Evolutionary conservation across 495 filamentous ascomycete species (phyloP), one percentile per base, ranked within the genome.

Genomic region (Hypoxylon intermedium): DNA sequence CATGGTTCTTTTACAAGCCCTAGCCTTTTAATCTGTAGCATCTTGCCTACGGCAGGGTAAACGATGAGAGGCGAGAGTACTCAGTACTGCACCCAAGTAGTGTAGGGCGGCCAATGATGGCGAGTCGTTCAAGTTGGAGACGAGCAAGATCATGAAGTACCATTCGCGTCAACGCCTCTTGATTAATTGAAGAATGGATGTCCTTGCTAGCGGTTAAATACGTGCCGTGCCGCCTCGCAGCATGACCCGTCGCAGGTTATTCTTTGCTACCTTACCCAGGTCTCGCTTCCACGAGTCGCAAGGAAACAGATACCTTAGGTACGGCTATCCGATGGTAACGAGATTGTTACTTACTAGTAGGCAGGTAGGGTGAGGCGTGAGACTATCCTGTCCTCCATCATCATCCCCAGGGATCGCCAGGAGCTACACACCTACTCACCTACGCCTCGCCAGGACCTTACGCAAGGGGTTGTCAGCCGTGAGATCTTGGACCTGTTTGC

Each of bases 101-200:
- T n/a, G 31, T 65, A 65, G 62, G 62, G 62, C 62, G 62, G 41
- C 62, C 62, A 65, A 65, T 65, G 51, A 51, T 15, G 36, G 38
- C 23, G 31, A 33, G 9, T 49, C 0, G 12, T 24, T n/a, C 7
- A 3, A 30, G 44, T 54, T 41, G 43, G 49, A 59, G 44, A 41
- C 11, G 44, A 47, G 37, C 19, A 36, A 44, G 30, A 50, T 64
- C 31, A 50, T 36, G 24, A 42, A 53, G 49, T 58, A 24, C 36
- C 47, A 63, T 33, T 51, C 53, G 41, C 36, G 48, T 53, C 52
- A 36, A 53, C 48, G 30, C 30, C 20, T 30, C 11, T 36, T 36
- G 11, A 11, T 56, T 28, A 40, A 45, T 56, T 21, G 50, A 47
- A 20, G 19, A 23, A 36, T 41, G 55, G 36, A 1, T 41, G 38